Percentiles rank a stretch among this genome's conserved stretches.
Conservation (phyloP, 495 filamentous ascomycete species). For the Neurospora africana region DNA sequence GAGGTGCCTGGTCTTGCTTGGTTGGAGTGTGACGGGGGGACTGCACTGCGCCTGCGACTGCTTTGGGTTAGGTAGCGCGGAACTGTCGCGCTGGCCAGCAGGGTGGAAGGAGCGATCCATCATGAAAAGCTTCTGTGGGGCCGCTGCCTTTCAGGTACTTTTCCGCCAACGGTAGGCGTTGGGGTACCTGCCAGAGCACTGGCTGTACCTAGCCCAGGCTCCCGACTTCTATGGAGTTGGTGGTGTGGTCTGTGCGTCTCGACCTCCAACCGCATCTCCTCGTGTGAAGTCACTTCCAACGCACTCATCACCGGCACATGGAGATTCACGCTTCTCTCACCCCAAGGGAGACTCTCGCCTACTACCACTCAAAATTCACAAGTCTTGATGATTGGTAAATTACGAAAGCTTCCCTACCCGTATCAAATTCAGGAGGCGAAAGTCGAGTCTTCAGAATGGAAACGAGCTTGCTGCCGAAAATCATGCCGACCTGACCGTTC, state of each 20-base stretch:
- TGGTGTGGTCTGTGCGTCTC: background rate
- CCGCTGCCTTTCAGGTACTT: background rate
- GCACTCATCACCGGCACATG: background rate
- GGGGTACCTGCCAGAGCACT: background rate
- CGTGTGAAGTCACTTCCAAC: background rate
- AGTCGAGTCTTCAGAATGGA: background rate
- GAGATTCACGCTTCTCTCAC: no score
- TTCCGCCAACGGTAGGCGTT: background rate
- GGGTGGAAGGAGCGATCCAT: background rate
- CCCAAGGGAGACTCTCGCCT: background rate
- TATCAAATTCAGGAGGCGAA: background rate
- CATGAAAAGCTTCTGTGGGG: background rate
- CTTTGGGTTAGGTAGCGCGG: background rate
- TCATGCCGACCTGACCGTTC: background rate
- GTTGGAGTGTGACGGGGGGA: background rate
- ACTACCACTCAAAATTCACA: background rate
- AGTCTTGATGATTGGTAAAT: background rate
- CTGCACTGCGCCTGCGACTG: background rate
- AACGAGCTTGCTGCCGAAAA: background rate
- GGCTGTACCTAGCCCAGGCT: no score
- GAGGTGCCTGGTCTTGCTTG: background rate
- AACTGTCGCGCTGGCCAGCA: background rate
- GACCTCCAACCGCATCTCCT: background rate
- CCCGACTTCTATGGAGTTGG: background rate
- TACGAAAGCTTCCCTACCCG: background rate